Evolutionary conservation across 2,329 filamentous ascomycete species (phyloP).

Genomic region (Verticillium albo-atrum): DNA sequence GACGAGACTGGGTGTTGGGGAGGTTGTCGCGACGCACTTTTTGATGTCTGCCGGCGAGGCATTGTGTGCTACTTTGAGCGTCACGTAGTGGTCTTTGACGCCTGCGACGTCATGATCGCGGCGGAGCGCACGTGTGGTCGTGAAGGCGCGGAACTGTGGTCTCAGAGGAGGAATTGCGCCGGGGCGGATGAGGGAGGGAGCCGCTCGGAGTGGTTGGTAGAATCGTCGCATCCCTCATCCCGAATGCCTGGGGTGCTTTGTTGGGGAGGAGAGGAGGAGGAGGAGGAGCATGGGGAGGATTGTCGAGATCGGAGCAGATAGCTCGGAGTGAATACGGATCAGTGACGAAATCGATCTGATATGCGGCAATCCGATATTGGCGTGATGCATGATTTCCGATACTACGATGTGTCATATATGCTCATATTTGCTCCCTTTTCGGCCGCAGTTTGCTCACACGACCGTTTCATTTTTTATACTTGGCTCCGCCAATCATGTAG

Average conservation of each 20-base stretch:
- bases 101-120: slow-evolving; percentile 19
- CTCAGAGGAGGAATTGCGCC: slow-evolving; percentile 3
- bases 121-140: slow-evolving; percentile 23
- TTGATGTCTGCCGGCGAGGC: slow-evolving; percentile 79
- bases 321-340: background rate
- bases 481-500: no score
- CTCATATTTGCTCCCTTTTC: no score
- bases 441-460: no score
- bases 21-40: slow-evolving; percentile 58
- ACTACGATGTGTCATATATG: no score
- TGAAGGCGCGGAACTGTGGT: slow-evolving; percentile 1
- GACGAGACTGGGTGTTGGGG: background rate
- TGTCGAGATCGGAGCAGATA: background rate
- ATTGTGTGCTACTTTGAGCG: slow-evolving; percentile 64
- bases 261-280: background rate
- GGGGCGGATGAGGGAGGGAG: slow-evolving; percentile 15
- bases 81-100: slow-evolving; percentile 71
- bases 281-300: background rate
- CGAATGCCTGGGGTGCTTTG: slow-evolving; percentile 19
- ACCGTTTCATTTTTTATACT: no score
- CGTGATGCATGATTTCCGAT: no score
- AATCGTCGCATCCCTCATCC: slow-evolving; percentile 62
- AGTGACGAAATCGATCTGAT: slow-evolving; percentile 2
- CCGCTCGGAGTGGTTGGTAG: slow-evolving; percentile 22
- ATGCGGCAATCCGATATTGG: background rate